Evolutionary conservation across 176 grass and related monocot species (phyloP).

Genomic region (Triticum aestivum): IWGSC_CS_RefSeq_v2.1 NC_057799.1:375327420-375327919

Average conservation of each 20-base stretch:
- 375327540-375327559: conserved; percentile 37
- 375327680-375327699: background rate
- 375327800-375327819: background rate
- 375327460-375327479: conserved; percentile 9
- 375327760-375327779: background rate
- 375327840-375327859: conserved; percentile 9
- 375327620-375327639: background rate
- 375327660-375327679: background rate
- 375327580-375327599: background rate
- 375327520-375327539: conserved; percentile 17
- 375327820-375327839: conserved; percentile 32
- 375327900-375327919: conserved; percentile 43
- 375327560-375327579: background rate
- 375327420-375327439: conserved; percentile 31
- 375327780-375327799: background rate
- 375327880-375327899: conserved; percentile 76
- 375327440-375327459: background rate
- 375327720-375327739: background rate
- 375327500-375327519: conserved; percentile 10
- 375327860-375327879: conserved; percentile 45
- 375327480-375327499: conserved; percentile 22
- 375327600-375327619: background rate
- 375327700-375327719: background rate
- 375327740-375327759: conserved; percentile 19
- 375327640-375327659: conserved; percentile 18